phyloP scores from a whole-genome alignment of 257 asterid species.

The Gentiana straminea region DNA sequence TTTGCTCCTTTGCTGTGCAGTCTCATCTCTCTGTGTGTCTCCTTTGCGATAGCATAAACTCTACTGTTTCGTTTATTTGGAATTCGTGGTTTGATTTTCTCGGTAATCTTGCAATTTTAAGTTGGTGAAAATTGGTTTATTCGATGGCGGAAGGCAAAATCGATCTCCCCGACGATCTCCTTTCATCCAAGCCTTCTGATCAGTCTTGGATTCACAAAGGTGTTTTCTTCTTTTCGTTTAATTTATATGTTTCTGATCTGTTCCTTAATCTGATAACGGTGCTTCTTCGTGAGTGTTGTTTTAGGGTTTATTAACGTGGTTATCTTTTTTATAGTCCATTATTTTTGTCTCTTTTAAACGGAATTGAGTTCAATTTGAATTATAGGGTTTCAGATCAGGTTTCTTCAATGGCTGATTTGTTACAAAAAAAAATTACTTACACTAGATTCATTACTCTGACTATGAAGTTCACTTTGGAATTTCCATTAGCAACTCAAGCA shows the following conservation, averaged over 20 bases:
- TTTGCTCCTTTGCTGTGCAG: constrained; percentile 1
- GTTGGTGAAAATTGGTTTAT: constrained; percentile 16
- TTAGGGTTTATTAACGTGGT: constrained; percentile 33
- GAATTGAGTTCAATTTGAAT: constrained; percentile 8
- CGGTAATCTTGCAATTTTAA: not conserved
- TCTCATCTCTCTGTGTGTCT: constrained; percentile 11
- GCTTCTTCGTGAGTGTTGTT: constrained; percentile 9
- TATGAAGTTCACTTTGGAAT: not conserved
- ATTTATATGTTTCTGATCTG: constrained; percentile 8
- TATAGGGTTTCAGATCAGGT: constrained; percentile 48
- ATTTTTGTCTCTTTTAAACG: not conserved
- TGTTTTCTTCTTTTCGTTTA: constrained; percentile 12
- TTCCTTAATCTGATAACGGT: constrained; percentile 17
- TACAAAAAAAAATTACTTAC: not conserved
- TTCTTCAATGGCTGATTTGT: constrained; percentile 4
- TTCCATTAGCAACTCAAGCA: no score
- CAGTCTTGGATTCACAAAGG: constrained; percentile 78
- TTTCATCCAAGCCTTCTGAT: constrained; percentile 48
- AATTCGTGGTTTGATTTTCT: constrained; percentile 10
- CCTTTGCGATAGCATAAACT: not conserved
- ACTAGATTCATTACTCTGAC: constrained; percentile 4
- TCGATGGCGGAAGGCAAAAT: constrained; percentile 70
- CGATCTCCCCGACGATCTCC: constrained; percentile 73
- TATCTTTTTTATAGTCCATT: not conserved
- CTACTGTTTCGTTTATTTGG: constrained; percentile 10